Evolutionary conservation across 208 protist species (phyloP).

Genomic region (Leishmania tarentolae): DNA sequence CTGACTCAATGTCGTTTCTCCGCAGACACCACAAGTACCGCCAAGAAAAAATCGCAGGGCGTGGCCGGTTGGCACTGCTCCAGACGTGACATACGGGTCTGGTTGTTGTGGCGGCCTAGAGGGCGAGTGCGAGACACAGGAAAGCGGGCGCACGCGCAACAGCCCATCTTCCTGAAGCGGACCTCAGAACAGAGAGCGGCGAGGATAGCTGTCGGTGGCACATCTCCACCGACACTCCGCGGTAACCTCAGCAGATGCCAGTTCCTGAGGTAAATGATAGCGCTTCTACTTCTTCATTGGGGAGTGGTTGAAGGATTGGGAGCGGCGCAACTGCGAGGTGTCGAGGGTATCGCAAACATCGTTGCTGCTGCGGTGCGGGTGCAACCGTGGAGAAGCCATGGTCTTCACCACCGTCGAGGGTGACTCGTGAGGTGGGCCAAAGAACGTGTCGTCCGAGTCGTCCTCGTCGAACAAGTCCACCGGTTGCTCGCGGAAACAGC

Average conservation of each 20-base stretch:
- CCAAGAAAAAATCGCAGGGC: not conserved
- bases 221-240: not conserved
- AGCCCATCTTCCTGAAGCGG: not conserved
- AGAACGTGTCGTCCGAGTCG: constrained; percentile 7
- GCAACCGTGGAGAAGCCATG: not conserved
- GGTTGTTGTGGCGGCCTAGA: not conserved
- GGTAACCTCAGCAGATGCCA: not conserved
- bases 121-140: not conserved
- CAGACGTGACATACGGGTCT: not conserved
- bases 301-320: constrained; percentile 14
- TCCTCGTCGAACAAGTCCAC: not conserved
- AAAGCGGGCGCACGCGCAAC: not conserved
- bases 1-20: not conserved
- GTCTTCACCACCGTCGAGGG: constrained; percentile 5
- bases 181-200: not conserved
- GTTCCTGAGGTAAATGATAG: not conserved
- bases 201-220: not conserved
- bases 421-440: not conserved
- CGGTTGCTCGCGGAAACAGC: not conserved
- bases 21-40: not conserved
- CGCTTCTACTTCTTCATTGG: not conserved
- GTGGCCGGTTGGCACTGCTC: not conserved
- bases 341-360: constrained; percentile 20
- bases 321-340: constrained; percentile 29
- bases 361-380: constrained; percentile 2